Conservation (phyloP, 345 rosid species). For the Carallia brachiata region DNA sequence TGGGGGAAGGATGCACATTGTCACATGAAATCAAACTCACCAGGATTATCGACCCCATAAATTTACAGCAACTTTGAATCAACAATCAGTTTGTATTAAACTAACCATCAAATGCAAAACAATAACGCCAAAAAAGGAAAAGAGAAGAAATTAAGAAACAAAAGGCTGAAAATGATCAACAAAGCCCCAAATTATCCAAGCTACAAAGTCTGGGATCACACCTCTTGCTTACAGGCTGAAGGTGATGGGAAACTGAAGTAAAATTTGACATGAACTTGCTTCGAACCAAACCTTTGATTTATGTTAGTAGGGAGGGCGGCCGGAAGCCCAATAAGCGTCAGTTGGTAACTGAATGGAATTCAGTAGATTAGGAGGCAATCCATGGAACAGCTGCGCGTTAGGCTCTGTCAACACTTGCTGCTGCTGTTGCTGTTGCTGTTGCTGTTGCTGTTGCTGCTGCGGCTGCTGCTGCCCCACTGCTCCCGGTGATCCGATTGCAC, state of each 20-base stretch:
- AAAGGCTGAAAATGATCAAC: constrained; percentile 38
- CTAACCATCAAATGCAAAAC: constrained; percentile 32
- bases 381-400: constrained; percentile 59
- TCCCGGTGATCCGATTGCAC: constrained; percentile 59
- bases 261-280: background rate
- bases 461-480: too few relatives aligned
- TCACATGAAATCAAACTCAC: constrained; percentile 33
- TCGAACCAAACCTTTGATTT: background rate
- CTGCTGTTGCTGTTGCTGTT: constrained; percentile 44
- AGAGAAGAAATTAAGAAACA: constrained; percentile 21
- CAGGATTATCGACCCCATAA: constrained; percentile 16
- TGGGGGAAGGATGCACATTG: constrained; percentile 10
- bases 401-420: constrained; percentile 54
- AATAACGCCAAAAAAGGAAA: constrained; percentile 7
- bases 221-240: constrained; percentile 16
- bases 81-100: constrained; percentile 33
- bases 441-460: too few relatives aligned
- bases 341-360: constrained; percentile 78
- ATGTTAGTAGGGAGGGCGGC: constrained; percentile 60
- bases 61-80: constrained; percentile 29
- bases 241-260: constrained; percentile 13
- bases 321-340: constrained; percentile 82
- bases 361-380: constrained; percentile 84
- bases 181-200: constrained; percentile 33
- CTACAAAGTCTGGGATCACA: constrained; percentile 25